Percentiles rank a stretch among this genome's conserved stretches.
phyloP scores from a whole-genome alignment of 2,329 filamentous ascomycete genomes.

The Penicillium sp. region DNA sequence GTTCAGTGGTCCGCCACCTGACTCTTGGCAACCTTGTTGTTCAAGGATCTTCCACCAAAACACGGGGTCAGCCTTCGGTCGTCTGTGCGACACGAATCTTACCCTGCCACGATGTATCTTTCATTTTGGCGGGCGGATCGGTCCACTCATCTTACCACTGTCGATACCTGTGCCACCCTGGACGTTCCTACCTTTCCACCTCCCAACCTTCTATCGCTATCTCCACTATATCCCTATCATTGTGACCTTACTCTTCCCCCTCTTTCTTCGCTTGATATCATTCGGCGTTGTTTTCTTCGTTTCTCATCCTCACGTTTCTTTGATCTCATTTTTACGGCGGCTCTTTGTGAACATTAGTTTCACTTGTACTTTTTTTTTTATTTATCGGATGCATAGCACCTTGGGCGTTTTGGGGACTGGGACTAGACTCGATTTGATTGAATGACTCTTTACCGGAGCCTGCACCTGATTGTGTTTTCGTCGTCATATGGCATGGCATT shows the following conservation, averaged over 20 bases:
- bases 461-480: conserved; percentile 40
- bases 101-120: conserved; percentile 10
- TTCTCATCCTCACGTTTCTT: conserved; percentile 5
- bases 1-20: conserved; percentile 30
- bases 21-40: conserved; percentile 28
- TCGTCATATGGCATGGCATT: conserved; percentile 33
- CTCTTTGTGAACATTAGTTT: conserved; percentile 26
- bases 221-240: background rate
- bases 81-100: conserved; percentile 17
- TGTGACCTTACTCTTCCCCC: background rate
- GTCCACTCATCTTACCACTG: conserved; percentile 18
- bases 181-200: conserved; percentile 19
- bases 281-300: conserved; percentile 25
- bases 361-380: conserved; percentile 31
- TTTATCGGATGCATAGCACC: conserved; percentile 44
- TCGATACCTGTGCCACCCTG: conserved; percentile 20
- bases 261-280: conserved; percentile 15
- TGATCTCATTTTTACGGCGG: conserved; percentile 15
- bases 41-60: conserved; percentile 20
- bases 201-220: conserved; percentile 4
- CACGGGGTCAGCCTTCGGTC: conserved; percentile 8
- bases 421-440: conserved; percentile 43
- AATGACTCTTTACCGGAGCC: conserved; percentile 35
- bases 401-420: conserved; percentile 41
- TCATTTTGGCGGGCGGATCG: conserved; percentile 5